Conservation (phyloP, 768 basidiomycete genomes). For the Podaxis mareebaensis region DNA sequence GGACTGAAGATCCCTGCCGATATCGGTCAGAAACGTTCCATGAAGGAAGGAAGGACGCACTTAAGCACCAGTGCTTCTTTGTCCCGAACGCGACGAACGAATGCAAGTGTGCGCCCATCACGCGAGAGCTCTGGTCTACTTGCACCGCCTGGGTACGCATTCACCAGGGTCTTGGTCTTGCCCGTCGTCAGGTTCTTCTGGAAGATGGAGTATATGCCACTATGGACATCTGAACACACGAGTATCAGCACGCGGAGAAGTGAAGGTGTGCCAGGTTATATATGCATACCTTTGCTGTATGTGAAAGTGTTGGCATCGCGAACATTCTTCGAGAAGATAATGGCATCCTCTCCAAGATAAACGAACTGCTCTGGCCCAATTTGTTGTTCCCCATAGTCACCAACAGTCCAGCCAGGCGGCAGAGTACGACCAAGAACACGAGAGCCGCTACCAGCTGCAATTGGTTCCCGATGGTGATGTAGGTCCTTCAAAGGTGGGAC, state of each 20-base stretch:
- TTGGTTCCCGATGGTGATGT: slow-evolving; percentile 21
- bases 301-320: slow-evolving; percentile 47
- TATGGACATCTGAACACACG: slow-evolving; percentile 55
- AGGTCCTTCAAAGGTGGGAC: slow-evolving; percentile 46
- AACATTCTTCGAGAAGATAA: slow-evolving; percentile 71
- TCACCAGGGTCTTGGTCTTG: slow-evolving; percentile 51
- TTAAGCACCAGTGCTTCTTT: slow-evolving; percentile 73
- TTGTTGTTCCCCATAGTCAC: slow-evolving; percentile 66
- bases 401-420: slow-evolving; percentile 60
- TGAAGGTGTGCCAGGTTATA: not conserved
- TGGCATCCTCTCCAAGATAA: slow-evolving; percentile 55
- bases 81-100: slow-evolving; percentile 72
- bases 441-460: slow-evolving; percentile 47
- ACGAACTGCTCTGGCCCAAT: slow-evolving; percentile 74
- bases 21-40: not conserved
- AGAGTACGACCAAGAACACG: slow-evolving; percentile 57
- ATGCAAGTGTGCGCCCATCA: slow-evolving; percentile 69
- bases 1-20: slow-evolving; percentile 58
- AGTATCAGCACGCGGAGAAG: not conserved
- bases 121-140: slow-evolving; percentile 70
- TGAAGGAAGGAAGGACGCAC: slow-evolving; percentile 34
- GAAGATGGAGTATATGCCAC: slow-evolving; percentile 72
- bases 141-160: slow-evolving; percentile 67
- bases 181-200: slow-evolving; percentile 62
- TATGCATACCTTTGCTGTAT: slow-evolving; percentile 63